These are phyloP conservation scores for Hanseniaspora taiwanica DNA, from an alignment of 805 yeast species.

Conservation along the genomic window DNA sequence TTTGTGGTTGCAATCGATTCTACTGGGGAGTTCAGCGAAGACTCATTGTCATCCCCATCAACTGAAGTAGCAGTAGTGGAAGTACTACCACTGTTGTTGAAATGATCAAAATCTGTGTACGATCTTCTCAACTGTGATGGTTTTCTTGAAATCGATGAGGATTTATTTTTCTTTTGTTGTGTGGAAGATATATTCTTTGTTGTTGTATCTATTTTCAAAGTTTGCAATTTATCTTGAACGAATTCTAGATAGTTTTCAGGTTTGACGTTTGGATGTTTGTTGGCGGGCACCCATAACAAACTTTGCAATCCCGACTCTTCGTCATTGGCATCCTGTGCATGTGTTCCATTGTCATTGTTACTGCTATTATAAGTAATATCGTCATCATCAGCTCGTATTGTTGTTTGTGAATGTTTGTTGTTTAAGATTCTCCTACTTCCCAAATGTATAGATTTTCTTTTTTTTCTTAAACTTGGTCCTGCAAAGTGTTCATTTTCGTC, in stretches of 20 bases:
- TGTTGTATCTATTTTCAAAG: conserved; percentile 12
- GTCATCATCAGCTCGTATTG: background rate
- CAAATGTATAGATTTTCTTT: background rate
- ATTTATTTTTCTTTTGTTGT: conserved; percentile 8
- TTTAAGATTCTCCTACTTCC: background rate
- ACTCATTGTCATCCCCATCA: conserved; percentile 21
- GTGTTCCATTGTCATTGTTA: conserved; percentile 12
- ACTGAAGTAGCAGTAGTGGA: conserved; percentile 21
- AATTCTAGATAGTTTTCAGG: conserved; percentile 73
- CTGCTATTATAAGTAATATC: conserved; percentile 4
- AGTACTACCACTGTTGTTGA: conserved; percentile 9
- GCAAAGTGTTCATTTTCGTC: background rate
- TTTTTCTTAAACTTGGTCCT: no score
- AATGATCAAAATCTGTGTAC: conserved; percentile 16
- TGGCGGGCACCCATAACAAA: conserved; percentile 91
- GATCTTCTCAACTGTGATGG: conserved; percentile 23
- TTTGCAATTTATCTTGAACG: conserved; percentile 33
- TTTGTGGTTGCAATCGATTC: conserved; percentile 8
- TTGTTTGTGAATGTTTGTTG: background rate
- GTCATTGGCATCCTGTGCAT: no score
- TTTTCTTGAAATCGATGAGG: conserved; percentile 18
- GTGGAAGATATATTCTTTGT: conserved; percentile 5
- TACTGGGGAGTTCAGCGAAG: conserved; percentile 7
- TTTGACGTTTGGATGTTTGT: conserved; percentile 84
- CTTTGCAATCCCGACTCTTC: conserved; percentile 28